Evolutionary conservation across 2,329 filamentous ascomycete species (phyloP).

Genomic region (Aureobasidium sp.): DNA sequence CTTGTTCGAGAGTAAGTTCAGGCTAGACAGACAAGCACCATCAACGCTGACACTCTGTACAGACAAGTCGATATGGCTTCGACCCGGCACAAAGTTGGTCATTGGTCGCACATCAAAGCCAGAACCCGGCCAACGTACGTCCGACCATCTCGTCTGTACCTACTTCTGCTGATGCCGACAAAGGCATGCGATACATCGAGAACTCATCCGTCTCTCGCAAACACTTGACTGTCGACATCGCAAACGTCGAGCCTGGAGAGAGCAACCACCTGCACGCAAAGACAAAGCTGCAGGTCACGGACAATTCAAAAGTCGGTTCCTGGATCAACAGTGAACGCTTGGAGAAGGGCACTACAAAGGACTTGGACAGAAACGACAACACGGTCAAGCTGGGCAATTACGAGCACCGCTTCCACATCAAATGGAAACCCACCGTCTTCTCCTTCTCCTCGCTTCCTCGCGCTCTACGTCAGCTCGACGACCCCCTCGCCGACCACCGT

Average conservation of each 20-base stretch:
- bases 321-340: slow-evolving; percentile 12
- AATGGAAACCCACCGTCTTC: slow-evolving; percentile 84
- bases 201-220: slow-evolving; percentile 90
- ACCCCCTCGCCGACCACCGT: slow-evolving; percentile 69
- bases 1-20: slow-evolving; percentile 51
- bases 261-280: slow-evolving; percentile 64
- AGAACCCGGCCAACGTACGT: slow-evolving; percentile 11
- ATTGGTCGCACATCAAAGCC: slow-evolving; percentile 76
- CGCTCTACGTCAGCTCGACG: slow-evolving; percentile 46
- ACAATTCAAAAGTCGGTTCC: slow-evolving; percentile 89
- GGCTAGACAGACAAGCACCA: not conserved
- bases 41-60: slow-evolving; percentile 2
- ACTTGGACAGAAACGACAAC: slow-evolving; percentile 65
- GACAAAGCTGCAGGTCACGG: slow-evolving; percentile 78
- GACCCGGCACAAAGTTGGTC: slow-evolving; percentile 85
- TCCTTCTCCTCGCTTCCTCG: slow-evolving; percentile 81
- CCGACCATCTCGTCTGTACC: not conserved
- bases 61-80: slow-evolving; percentile 84
- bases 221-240: slow-evolving; percentile 83
- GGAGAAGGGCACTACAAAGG: slow-evolving; percentile 47
- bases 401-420: slow-evolving; percentile 59
- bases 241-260: slow-evolving; percentile 68
- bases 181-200: slow-evolving; percentile 65
- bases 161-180: slow-evolving; percentile 42
- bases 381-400: slow-evolving; percentile 78